Percentiles rank a stretch among this genome's conserved stretches.
Evolutionary conservation across 495 filamentous ascomycete genomes (phyloP).

Genomic region (Tetracladium setigerum): DNA sequence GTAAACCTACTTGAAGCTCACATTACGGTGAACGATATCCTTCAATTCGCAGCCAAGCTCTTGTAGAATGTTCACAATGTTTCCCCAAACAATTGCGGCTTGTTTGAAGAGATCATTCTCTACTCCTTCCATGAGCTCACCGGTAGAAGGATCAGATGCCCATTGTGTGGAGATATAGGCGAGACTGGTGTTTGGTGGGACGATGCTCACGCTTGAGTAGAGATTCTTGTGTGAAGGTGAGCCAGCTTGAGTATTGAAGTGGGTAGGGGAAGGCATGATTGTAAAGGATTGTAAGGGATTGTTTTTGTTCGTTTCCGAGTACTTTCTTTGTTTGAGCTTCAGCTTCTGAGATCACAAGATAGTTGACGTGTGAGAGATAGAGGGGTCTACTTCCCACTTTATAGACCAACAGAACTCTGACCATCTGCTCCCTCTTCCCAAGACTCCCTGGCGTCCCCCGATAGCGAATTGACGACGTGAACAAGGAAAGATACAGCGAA

Average conservation of each 20-base stretch:
- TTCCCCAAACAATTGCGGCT: conserved; percentile 6
- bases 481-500: too few species aligned
- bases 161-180: conserved; percentile 13
- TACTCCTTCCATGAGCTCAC: conserved; percentile 5
- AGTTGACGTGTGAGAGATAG: too few species aligned
- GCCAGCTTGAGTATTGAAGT: conserved; percentile 6
- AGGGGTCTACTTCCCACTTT: too few species aligned
- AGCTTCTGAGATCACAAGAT: too few species aligned
- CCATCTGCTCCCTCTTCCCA: too few species aligned
- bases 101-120: conserved; percentile 3
- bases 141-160: conserved; percentile 6
- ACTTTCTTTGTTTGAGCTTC: not conserved
- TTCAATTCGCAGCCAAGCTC: conserved; percentile 8
- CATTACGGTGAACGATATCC: conserved; percentile 6
- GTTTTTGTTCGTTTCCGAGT: not conserved
- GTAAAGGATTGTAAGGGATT: not conserved
- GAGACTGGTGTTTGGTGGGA: conserved; percentile 4
- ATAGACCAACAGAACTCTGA: too few species aligned
- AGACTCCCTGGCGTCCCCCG: too few species aligned
- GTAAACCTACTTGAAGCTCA: conserved; percentile 5
- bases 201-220: conserved; percentile 6
- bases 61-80: conserved; percentile 5
- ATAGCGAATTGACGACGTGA: too few species aligned
- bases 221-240: conserved; percentile 3
- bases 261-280: not conserved